Conservation (phyloP, 768 basidiomycete species). For the Suillus variegatus region DNA sequence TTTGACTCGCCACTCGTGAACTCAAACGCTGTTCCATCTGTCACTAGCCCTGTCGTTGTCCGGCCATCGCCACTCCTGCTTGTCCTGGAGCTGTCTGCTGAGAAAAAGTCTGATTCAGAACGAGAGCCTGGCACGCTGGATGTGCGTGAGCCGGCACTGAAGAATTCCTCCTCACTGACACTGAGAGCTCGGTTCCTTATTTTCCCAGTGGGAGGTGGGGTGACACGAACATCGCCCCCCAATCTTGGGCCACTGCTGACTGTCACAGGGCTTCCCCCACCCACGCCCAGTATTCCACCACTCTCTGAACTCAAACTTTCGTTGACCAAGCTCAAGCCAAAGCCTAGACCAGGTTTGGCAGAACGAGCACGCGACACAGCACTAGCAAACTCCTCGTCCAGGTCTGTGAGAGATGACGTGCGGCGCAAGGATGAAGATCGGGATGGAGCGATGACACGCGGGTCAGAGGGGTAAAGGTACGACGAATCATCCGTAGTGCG, state of each 20-base stretch:
- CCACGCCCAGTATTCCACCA: constrained; percentile 45
- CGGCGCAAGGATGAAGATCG: constrained; percentile 58
- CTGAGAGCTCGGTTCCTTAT: constrained; percentile 30
- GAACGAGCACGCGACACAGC: constrained; percentile 44
- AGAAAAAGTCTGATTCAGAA: constrained; percentile 35
- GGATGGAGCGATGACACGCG: constrained; percentile 70
- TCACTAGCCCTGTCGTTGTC: constrained; percentile 34
- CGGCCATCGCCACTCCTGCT: constrained; percentile 23
- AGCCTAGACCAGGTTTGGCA: constrained; percentile 42
- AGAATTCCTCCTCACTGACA: constrained; percentile 48
- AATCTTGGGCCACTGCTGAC: constrained; percentile 64
- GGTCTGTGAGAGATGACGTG: constrained; percentile 76
- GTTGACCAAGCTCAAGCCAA: constrained; percentile 42
- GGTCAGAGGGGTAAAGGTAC: constrained; percentile 73
- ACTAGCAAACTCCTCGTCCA: constrained; percentile 60
- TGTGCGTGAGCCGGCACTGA: constrained; percentile 41
- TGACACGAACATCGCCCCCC: constrained; percentile 43
- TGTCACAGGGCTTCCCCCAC: constrained; percentile 68
- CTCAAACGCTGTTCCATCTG: constrained; percentile 41
- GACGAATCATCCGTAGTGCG: constrained; percentile 71
- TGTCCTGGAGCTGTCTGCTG: constrained; percentile 33
- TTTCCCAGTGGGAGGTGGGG: constrained; percentile 45
- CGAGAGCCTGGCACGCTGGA: constrained; percentile 29
- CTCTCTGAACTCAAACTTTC: not conserved
- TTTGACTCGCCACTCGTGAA: constrained; percentile 39